Evolutionary conservation across 1,284 basidiomycete genomes (phyloP).

Genomic region (Ustilago cynodontis): DNA sequence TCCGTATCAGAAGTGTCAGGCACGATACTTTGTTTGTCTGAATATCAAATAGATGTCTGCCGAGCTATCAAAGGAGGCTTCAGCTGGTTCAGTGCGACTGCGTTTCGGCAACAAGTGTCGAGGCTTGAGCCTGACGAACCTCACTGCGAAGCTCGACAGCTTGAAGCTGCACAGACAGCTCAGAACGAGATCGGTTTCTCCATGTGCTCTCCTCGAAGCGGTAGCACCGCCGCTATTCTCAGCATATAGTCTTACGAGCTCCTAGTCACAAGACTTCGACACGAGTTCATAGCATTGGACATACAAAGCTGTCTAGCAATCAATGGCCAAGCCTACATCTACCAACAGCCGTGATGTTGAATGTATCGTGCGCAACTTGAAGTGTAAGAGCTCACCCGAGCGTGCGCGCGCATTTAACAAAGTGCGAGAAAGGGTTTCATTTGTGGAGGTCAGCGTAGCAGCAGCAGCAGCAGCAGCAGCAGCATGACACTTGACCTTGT

Average conservation of each 20-base stretch:
- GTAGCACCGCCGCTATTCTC: too few relatives aligned
- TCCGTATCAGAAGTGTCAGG: not conserved
- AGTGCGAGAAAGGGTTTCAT: not conserved
- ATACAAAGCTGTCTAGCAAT: not conserved
- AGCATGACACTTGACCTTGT: not conserved
- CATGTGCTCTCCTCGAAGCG: too few relatives aligned
- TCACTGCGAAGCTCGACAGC: too few relatives aligned
- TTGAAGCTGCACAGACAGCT: too few relatives aligned
- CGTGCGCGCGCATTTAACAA: not conserved
- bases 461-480: too few relatives aligned
- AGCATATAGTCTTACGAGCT: too few relatives aligned
- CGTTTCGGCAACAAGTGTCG: too few relatives aligned
- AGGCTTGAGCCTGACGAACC: too few relatives aligned
- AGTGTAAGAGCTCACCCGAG: not conserved
- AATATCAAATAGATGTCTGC: not conserved
- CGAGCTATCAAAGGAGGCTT: not conserved
- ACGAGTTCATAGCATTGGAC: not conserved
- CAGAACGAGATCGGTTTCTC: too few relatives aligned
- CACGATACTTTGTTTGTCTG: conserved; percentile 1
- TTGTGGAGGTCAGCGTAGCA: conserved; percentile 9
- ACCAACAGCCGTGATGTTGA: not conserved
- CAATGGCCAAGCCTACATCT: too few relatives aligned
- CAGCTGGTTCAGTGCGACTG: too few relatives aligned
- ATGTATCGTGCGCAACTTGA: conserved; percentile 29
- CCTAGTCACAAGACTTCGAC: too few relatives aligned